Evolutionary conservation across 1,139 yeast species (phyloP).

Genomic region (Yamadazyma atlantica): DNA sequence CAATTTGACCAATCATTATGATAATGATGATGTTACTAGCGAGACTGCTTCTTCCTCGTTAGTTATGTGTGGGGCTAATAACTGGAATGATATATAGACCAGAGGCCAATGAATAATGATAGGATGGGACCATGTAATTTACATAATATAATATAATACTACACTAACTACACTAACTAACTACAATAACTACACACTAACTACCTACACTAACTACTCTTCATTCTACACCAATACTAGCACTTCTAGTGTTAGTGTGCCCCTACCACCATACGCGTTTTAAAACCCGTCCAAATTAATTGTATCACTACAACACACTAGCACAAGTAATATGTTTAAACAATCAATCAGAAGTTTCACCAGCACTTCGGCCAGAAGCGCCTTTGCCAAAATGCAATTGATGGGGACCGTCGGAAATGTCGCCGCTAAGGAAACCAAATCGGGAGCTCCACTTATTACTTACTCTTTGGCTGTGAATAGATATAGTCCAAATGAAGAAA

Average conservation of each 20-base stretch:
- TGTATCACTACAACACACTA: too few relatives aligned
- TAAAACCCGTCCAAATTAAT: not conserved
- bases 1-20: slow-evolving; percentile 9
- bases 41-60: slow-evolving; percentile 23
- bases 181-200: too few relatives aligned
- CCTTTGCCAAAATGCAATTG: slow-evolving; percentile 45
- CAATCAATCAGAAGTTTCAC: slow-evolving; percentile 31
- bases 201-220: not conserved
- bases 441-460: slow-evolving; percentile 37
- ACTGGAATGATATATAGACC: slow-evolving; percentile 26
- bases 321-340: slow-evolving; percentile 12
- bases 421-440: slow-evolving; percentile 37
- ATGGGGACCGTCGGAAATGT: slow-evolving; percentile 45
- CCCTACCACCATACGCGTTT: not conserved
- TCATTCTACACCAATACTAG: not conserved
- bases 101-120: too few relatives aligned
- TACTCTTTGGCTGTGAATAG: slow-evolving; percentile 48
- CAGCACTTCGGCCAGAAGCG: slow-evolving; percentile 27
- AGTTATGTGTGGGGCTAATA: slow-evolving; percentile 30
- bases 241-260: not conserved
- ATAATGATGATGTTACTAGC: slow-evolving; percentile 14
- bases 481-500: slow-evolving; percentile 32
- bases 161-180: too few relatives aligned
- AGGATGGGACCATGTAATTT: too few relatives aligned
- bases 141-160: too few relatives aligned